A percentile compares a stretch with the other conserved stretches of the same genome.
phyloP scores from a whole-genome alignment of 1,139 yeast species.

The Blastobotrys apis region DNA sequence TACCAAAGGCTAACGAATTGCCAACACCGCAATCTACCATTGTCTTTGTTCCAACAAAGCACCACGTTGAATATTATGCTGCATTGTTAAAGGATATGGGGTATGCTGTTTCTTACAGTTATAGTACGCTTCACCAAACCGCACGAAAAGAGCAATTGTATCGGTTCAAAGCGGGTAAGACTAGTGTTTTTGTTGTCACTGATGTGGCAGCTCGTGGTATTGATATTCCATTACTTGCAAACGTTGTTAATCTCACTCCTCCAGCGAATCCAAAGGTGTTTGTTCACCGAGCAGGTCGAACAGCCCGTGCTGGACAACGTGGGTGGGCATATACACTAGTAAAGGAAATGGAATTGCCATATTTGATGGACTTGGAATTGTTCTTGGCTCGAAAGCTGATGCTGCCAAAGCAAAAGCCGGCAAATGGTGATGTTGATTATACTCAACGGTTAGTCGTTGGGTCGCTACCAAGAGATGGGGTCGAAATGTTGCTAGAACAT shows the following conservation, averaged over 20 bases:
- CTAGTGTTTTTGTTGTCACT: conserved; percentile 84
- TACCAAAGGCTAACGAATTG: conserved; percentile 75
- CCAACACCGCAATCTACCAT: conserved; percentile 87
- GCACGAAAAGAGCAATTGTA: conserved; percentile 89
- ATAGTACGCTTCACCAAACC: conserved; percentile 91
- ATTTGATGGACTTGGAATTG: conserved; percentile 81
- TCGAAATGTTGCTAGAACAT: conserved; percentile 73
- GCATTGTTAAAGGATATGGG: conserved; percentile 69
- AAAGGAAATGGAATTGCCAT: conserved; percentile 82
- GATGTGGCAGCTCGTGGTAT: conserved; percentile 99
- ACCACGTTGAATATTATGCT: conserved; percentile 90
- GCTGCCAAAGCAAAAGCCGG: conserved; percentile 33
- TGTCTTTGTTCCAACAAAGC: conserved; percentile 93
- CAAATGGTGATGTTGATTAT: conserved; percentile 48
- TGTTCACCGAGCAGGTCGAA: conserved; percentile 96
- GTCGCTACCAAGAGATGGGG: conserved; percentile 62
- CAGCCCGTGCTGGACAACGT: conserved; percentile 96
- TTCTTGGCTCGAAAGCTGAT: conserved; percentile 81
- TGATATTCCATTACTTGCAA: conserved; percentile 94
- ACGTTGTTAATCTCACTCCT: conserved; percentile 83
- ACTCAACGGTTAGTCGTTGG: conserved; percentile 81
- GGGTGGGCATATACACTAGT: conserved; percentile 98
- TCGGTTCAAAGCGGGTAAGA: conserved; percentile 78
- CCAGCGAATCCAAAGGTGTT: conserved; percentile 93
- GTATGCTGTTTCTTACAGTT: conserved; percentile 80